Evolutionary conservation across 179 eudicot genomes (phyloP).

Genomic region (Carnegiea gigantea): DNA sequence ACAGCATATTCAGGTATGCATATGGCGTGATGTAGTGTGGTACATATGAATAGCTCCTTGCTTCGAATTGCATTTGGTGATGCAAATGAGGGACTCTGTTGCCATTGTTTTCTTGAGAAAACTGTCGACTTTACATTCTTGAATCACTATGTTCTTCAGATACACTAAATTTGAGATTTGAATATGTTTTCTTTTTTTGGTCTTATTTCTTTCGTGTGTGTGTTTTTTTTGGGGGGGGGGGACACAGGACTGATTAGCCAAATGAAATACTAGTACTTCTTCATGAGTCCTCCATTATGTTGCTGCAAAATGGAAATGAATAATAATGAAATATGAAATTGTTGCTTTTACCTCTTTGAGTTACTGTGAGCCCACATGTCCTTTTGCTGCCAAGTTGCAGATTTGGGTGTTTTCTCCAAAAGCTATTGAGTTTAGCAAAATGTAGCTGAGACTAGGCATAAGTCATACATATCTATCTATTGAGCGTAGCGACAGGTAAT

Average conservation of each 20-base stretch:
- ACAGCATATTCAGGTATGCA: constrained; percentile 69
- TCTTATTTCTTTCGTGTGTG: background rate
- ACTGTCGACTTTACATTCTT: background rate
- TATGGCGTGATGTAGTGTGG: constrained; percentile 29
- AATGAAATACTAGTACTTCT: background rate
- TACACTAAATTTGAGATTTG: background rate
- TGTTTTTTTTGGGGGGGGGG: background rate
- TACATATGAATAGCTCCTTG: constrained; percentile 17
- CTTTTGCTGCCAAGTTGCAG: background rate
- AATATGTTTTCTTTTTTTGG: background rate
- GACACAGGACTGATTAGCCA: background rate
- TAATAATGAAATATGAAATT: background rate
- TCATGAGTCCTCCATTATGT: background rate
- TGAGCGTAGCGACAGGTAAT: background rate
- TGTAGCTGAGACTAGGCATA: background rate
- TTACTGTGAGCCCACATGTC: background rate
- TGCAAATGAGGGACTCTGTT: background rate
- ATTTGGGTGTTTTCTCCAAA: background rate
- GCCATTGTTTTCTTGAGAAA: background rate
- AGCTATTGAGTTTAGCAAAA: no score
- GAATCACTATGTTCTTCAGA: background rate
- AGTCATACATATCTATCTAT: background rate
- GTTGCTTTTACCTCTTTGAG: background rate
- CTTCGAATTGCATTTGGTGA: background rate
- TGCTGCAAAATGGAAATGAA: background rate